Evolutionary conservation across 140 eudicot species (phyloP), one percentile per base, ranked within the genome.

Genomic region (Anethum foeniculum): DNA sequence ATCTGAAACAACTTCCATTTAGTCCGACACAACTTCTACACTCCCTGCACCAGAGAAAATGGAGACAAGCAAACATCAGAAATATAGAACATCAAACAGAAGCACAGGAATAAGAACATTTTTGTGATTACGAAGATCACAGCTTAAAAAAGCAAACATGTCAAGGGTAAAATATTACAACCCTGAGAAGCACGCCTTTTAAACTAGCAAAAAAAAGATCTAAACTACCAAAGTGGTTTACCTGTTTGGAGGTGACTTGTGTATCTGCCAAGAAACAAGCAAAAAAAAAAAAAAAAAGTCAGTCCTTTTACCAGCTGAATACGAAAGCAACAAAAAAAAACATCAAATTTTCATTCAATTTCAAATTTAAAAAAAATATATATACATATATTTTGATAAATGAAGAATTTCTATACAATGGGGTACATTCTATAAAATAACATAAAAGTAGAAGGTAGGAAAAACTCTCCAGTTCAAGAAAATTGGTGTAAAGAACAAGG

Each of bases 191-290:
- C 69, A 25, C 27, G n/a, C 30, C 34, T 23, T n/a, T 10, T n/a
- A 25, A 60, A 62, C 34, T 2, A 9, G 69, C 14, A 62, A 16
- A 25, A 62, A 6, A 62, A 25, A 25, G 0, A 25, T 62, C 30
- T 62, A 62, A 62, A 25, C 5, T 62, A 23, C 69, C 69, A 62
- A 62, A 62, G 36, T 25, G 16, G 8, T 62, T n/a, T 62, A 62
- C 69, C 69, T 62, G 36, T 62, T 62, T 62, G 34, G 69, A 62
- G 69, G 69, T 62, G 69, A 62, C 69, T 62, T 62, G 7, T 25
- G 34, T 62, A 62, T 62, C 69, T 62, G 69, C 36, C 34, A 25
- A 15, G 25, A 25, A 62, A 10, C 69, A 62, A 62, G 34, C 3
- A 10, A 62, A 62, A 25, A 58, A 62, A 19, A 18, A 3, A 5